Evolutionary conservation across 2,329 filamentous ascomycete genomes (phyloP), one percentile per base, ranked within the genome.

Genomic region (Fusarium sp.): DNA sequence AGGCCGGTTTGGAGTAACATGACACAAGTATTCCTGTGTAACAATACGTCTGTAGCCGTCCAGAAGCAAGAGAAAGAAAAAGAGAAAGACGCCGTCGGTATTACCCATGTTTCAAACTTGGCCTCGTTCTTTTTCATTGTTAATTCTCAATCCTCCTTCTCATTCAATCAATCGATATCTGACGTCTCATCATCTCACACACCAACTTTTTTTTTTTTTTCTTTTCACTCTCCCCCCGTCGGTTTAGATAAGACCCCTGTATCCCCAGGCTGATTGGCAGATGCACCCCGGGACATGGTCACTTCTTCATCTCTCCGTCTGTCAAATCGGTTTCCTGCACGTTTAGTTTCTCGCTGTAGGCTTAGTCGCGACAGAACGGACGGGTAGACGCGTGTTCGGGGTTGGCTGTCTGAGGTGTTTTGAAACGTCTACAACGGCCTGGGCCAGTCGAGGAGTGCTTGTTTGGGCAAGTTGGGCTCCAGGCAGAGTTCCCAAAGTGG

Each of bases 321-420:
- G 67, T 76, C 77, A 79, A 79, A 79, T 79, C 76, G 77, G 68
- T 75, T 68, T 62, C 62, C 65, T 68, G 77, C 77, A 78, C 77
- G 77, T 79, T 79, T 77, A 37, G 35, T 37, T 37, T 37, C 16
- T 7, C 33, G 16, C 33, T 37, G 14, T 65, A 33, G 69, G 69
- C 68, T 56, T n/a, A 45, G 68, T 69, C 68, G 76, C 67, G 63
- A 74, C 27, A 29, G 52, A 74, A 74, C 27, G n/a, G 50, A 56
- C 71, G 69, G 59, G 61, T 62, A 73, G 50, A 70, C 74, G 69
- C 69, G 70, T 72, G 59, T 65, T 69, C 18, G 35, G 39, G 37
- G 18, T 10, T 31, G 29, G 29, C 8, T 31, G 29, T 58, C 27
- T 76, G 73, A 63, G 59, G 50, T 74, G 60, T 62, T 37, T 57